These are phyloP conservation scores for Graphium sp. DNA, from an alignment of 2,329 filamentous ascomycete species.

Conservation along the genomic window DNA sequence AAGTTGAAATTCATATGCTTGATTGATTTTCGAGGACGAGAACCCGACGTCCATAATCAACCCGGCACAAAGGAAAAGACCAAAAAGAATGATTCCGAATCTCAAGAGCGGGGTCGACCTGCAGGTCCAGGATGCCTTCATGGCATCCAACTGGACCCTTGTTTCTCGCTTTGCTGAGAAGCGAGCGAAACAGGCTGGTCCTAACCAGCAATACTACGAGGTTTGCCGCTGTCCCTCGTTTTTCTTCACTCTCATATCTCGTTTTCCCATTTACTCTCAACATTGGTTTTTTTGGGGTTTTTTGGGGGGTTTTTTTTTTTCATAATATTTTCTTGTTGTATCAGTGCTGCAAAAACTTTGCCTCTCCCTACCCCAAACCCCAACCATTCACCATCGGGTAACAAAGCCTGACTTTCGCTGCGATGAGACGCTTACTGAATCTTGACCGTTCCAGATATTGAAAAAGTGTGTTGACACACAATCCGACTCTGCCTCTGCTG, in stretches of 20 bases:
- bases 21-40: too few species aligned
- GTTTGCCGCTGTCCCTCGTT: slow-evolving; percentile 14
- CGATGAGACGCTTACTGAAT: not conserved
- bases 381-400: slow-evolving; percentile 2
- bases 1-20: too few species aligned
- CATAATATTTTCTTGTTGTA: slow-evolving; percentile 2
- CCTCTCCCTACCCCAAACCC: slow-evolving; percentile 1
- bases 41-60: too few species aligned
- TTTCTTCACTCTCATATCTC: not conserved
- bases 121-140: slow-evolving; percentile 37
- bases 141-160: slow-evolving; percentile 33
- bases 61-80: too few species aligned
- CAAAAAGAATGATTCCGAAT: too few species aligned
- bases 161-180: slow-evolving; percentile 35
- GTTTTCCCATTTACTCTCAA: not conserved
- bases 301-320: not conserved
- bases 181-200: slow-evolving; percentile 23
- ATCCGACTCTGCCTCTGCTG: slow-evolving; percentile 30
- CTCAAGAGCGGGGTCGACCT: slow-evolving; percentile 34
- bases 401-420: slow-evolving; percentile 1
- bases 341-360: slow-evolving; percentile 3
- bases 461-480: slow-evolving; percentile 33
- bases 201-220: slow-evolving; percentile 41
- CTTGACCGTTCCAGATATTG: slow-evolving; percentile 14
- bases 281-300: not conserved